Percentiles rank a stretch among this genome's conserved stretches.
phyloP scores from a whole-genome alignment of 129 eudicot genomes.

The sunflower (Helianthus annuus) region DNA sequence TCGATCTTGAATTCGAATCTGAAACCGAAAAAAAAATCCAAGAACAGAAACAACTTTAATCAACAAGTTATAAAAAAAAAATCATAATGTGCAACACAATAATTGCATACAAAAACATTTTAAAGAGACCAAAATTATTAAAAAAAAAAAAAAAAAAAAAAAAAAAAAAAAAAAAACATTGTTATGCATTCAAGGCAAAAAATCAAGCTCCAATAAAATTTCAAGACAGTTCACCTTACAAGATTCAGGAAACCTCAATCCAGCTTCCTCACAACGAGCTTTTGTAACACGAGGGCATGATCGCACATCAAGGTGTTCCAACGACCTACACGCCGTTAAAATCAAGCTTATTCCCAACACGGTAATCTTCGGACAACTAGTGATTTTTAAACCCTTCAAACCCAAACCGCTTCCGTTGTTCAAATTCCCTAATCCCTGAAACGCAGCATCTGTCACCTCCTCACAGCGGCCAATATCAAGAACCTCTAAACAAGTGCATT shows the following conservation, averaged over 20 bases:
- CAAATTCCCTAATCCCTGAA: constrained; percentile 46
- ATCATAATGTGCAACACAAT: not conserved
- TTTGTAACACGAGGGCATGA: constrained; percentile 79
- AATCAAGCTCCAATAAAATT: constrained; percentile 74
- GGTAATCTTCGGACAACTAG: constrained; percentile 85
- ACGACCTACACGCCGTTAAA: constrained; percentile 56
- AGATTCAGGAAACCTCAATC: constrained; percentile 67
- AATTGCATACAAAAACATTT: constrained; percentile 19
- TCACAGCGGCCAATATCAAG: constrained; percentile 98
- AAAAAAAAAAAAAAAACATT: constrained; percentile 6
- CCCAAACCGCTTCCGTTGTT: constrained; percentile 30
- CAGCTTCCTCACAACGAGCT: constrained; percentile 79
- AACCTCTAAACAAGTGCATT: constrained; percentile 69
- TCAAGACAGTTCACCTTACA: constrained; percentile 83
- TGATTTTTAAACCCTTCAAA: constrained; percentile 67
- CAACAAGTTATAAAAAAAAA: constrained; percentile 1
- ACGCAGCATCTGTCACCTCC: constrained; percentile 88
- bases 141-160: constrained; percentile 14
- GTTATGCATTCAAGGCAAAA: constrained; percentile 38
- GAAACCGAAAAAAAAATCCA: constrained; percentile 1
- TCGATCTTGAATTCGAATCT: constrained; percentile 31
- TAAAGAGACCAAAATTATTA: not conserved
- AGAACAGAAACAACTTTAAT: constrained; percentile 6
- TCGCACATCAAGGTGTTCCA: constrained; percentile 83
- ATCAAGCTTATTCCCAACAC: constrained; percentile 61